Evolutionary conservation across 2,329 filamentous ascomycete genomes (phyloP), one percentile per base, ranked within the genome.

Genomic region (Eutypa lata): DNA sequence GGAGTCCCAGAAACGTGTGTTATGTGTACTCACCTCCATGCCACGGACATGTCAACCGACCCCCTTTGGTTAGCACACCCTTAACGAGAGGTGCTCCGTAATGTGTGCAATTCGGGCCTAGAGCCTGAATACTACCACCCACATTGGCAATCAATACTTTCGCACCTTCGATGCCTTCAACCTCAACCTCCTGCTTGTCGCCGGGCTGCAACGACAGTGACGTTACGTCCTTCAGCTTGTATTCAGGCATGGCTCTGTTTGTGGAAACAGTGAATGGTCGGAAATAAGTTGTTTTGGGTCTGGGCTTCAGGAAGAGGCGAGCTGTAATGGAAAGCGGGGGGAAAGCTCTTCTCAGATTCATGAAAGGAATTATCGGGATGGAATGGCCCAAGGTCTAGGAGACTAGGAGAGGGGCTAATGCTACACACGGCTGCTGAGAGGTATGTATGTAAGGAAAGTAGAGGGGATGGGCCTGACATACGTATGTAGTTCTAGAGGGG

Each of bases 21-120:
- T 21, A 55, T 19, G n/a, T 10, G 11, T 26, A 70, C 78, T 59
- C 69, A 94, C 90, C 91, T 76, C 93, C 93, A 69, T 97, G 93
- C 94, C 94, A 97, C 3, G 93, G 91, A 70, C 94, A 99, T 7
- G 90, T 96, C 57, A 99, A 73, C 48, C 91, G 82, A 5, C 94
- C 94, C 61, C 89, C 86, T 2, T 84, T 83, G 7, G 90, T 90
- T 57, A 99, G 73, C 7, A 97, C 86, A 50, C 94, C 94, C 61
- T 93, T 91, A 50, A 86, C 84, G 59, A 99, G 74, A 14, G 94
- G 94, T 40, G 93, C 94, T 33, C 94, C 93, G 68, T 96, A 97
- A 73, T 97, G 93, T 10, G 85, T 89, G 70, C 94, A 99, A 61
- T 88, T 94, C 38, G 90, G 77, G 35, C 89, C 91, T 35, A 95